A percentile compares a stretch with the other conserved stretches of the same genome.
These are phyloP conservation scores for Colletotrichum coccodes DNA, from an alignment of 2,329 filamentous ascomycete genomes.

Conservation along the genomic window DNA sequence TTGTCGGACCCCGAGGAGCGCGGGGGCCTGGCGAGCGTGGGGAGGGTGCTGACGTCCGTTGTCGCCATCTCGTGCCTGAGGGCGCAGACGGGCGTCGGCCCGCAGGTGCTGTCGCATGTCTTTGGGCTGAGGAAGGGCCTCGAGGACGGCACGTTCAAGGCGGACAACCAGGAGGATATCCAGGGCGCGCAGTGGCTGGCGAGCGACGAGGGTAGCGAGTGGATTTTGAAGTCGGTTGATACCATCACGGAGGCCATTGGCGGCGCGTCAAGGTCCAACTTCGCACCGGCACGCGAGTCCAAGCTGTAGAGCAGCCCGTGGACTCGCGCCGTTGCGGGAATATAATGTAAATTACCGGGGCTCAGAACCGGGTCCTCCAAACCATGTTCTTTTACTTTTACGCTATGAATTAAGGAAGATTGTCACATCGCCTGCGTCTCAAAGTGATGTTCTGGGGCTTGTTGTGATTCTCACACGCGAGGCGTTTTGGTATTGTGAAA, in stretches of 20 bases:
- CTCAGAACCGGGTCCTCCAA: neutral
- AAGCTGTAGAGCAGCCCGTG: constrained; percentile 14
- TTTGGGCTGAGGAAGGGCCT: constrained; percentile 83
- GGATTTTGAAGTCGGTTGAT: constrained; percentile 57
- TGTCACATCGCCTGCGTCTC: too few species aligned
- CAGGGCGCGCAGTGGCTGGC: constrained; percentile 54
- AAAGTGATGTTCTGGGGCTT: too few species aligned
- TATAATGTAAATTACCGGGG: constrained; percentile 8
- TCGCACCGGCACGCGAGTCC: constrained; percentile 24
- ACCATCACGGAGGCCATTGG: constrained; percentile 57
- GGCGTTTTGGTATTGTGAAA: too few species aligned
- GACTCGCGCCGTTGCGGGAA: neutral
- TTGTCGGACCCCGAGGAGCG: constrained; percentile 73
- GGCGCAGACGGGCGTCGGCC: constrained; percentile 83
- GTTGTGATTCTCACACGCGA: too few species aligned
- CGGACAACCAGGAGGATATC: constrained; percentile 40
- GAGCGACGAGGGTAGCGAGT: constrained; percentile 57
- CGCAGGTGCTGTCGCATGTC: constrained; percentile 83
- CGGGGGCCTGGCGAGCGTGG: constrained; percentile 64
- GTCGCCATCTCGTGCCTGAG: constrained; percentile 80
- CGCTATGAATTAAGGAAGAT: too few species aligned
- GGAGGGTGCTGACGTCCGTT: constrained; percentile 77
- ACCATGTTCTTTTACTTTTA: too few species aligned
- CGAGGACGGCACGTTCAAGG: constrained; percentile 69
- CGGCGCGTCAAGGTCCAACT: constrained; percentile 36